These are phyloP conservation scores for Penicillium sp. DNA, from an alignment of 2,329 filamentous ascomycete species.

Conservation along the genomic window DNA sequence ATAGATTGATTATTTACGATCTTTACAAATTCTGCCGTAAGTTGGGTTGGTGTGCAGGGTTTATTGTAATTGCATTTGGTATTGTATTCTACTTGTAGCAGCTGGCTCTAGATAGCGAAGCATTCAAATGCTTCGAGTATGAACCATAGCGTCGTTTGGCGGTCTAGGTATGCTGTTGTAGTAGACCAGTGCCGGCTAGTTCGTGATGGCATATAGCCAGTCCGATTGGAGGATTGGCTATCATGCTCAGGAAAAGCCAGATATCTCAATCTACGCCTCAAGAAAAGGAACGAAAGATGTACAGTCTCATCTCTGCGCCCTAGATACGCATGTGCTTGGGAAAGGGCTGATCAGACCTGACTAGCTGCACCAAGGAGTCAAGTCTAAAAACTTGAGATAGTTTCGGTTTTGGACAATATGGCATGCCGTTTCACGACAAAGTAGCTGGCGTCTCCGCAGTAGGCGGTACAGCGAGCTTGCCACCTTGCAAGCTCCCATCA, in stretches of 20 bases:
- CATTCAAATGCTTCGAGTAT: not conserved
- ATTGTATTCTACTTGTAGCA: not conserved
- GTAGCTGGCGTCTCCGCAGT: conserved; percentile 1
- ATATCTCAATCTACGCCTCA: not conserved
- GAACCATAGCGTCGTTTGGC: not conserved
- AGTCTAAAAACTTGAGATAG: not conserved
- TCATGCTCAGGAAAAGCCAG: not conserved
- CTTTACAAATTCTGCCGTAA: not conserved
- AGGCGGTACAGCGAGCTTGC: conserved; percentile 5
- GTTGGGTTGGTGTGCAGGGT: not conserved
- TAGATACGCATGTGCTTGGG: not conserved
- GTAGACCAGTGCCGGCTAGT: not conserved
- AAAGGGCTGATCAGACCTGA: not conserved
- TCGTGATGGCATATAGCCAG: not conserved
- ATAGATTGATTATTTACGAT: conserved; percentile 7
- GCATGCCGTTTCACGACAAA: not conserved
- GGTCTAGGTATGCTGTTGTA: not conserved
- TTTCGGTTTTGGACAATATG: not conserved
- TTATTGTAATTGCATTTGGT: not conserved
- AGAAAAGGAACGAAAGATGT: not conserved
- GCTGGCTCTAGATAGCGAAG: not conserved
- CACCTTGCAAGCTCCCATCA: conserved; percentile 41
- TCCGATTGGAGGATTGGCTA: not conserved
- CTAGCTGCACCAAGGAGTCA: not conserved
- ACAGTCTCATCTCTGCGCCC: not conserved